These are phyloP conservation scores for Gonapodya sp. DNA, from an alignment of 192 early-diverging fungal genomes.

Conservation along the genomic window DNA sequence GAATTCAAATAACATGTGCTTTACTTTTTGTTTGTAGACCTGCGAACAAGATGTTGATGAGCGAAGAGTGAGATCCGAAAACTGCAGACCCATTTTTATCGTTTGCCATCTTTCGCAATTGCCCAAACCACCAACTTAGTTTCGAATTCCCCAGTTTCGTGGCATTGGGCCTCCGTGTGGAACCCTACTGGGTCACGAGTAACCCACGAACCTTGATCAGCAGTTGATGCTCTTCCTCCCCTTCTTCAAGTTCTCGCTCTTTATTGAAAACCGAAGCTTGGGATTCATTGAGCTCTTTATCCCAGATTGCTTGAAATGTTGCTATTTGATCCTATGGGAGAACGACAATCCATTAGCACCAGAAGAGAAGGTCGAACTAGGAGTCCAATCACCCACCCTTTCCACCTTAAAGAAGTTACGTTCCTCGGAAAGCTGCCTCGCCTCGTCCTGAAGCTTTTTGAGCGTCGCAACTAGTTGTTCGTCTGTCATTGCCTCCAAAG, in stretches of 20 bases:
- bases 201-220: slow-evolving; percentile 42
- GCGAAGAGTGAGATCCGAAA: too few species aligned
- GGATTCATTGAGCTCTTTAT: slow-evolving; percentile 35
- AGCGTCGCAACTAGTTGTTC: slow-evolving; percentile 20
- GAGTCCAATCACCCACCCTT: slow-evolving; percentile 22
- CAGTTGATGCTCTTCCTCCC: slow-evolving; percentile 58
- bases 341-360: background rate
- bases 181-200: too few species aligned
- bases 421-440: slow-evolving; percentile 39
- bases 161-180: too few species aligned
- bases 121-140: too few species aligned
- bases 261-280: slow-evolving; percentile 47
- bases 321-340: slow-evolving; percentile 42
- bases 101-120: too few species aligned
- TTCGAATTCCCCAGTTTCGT: too few species aligned
- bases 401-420: slow-evolving; percentile 54
- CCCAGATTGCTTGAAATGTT: slow-evolving; percentile 50
- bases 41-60: slow-evolving; percentile 11
- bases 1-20: slow-evolving; percentile 58
- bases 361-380: background rate
- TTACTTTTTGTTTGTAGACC: slow-evolving; percentile 65
- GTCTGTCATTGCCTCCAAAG: slow-evolving; percentile 5
- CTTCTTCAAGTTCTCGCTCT: slow-evolving; percentile 51
- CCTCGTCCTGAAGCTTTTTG: slow-evolving; percentile 44
- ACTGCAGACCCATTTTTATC: too few species aligned